phyloP scores from a whole-genome alignment of 345 rosid species.

The Acer negundo region DNA sequence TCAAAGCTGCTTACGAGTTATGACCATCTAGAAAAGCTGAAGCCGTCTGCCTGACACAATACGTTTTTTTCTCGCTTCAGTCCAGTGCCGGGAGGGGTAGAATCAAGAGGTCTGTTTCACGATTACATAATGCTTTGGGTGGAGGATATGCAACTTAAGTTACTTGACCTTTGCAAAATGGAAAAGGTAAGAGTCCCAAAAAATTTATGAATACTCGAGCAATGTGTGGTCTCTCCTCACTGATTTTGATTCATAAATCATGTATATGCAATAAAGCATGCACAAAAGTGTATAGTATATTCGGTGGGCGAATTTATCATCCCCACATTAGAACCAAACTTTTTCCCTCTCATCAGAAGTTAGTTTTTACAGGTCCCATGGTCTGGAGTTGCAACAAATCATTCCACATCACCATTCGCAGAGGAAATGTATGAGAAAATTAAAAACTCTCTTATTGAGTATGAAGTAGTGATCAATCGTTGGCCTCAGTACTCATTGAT shows the following conservation, averaged over 20 bases:
- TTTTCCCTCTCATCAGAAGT: slow-evolving; percentile 10
- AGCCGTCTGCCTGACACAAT: slow-evolving; percentile 17
- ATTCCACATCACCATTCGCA: slow-evolving; percentile 91
- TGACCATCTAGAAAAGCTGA: slow-evolving; percentile 6
- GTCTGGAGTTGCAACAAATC: slow-evolving; percentile 82
- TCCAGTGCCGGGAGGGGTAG: slow-evolving; percentile 79
- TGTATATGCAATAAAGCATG: not conserved
- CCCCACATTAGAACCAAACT: slow-evolving; percentile 1
- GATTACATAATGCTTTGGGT: slow-evolving; percentile 87
- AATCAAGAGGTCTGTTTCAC: slow-evolving; percentile 75
- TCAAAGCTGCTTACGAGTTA: slow-evolving; percentile 16
- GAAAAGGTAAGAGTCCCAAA: slow-evolving; percentile 67
- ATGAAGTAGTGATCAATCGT: slow-evolving; percentile 83
- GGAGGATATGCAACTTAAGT: slow-evolving; percentile 87
- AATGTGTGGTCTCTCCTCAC: not conserved
- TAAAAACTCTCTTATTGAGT: slow-evolving; percentile 66
- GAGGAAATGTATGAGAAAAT: slow-evolving; percentile 92
- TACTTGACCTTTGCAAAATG: slow-evolving; percentile 86
- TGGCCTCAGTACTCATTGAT: slow-evolving; percentile 93
- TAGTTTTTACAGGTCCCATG: slow-evolving; percentile 66
- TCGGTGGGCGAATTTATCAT: slow-evolving; percentile 4
- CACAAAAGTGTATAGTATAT: not conserved
- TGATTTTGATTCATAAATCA: too few relatives aligned
- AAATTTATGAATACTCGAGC: not conserved
- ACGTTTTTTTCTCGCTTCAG: slow-evolving; percentile 43